Conservation (phyloP, 2,329 filamentous ascomycete genomes). For the Catunica adiposa region DNA sequence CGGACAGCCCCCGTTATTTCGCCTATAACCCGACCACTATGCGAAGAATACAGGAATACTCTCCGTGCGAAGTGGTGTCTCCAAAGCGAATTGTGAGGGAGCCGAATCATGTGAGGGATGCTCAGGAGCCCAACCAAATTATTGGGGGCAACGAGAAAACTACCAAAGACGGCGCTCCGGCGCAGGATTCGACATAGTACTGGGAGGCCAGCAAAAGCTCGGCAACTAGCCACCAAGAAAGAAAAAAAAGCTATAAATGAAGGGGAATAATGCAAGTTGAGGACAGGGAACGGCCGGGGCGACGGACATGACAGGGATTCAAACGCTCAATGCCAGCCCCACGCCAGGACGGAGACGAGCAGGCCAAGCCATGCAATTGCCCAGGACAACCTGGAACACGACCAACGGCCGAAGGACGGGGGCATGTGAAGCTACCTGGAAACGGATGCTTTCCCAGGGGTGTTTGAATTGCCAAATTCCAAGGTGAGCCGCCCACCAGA, state of each 20-base stretch:
- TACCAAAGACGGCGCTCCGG: too few species aligned
- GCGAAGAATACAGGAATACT: too few species aligned
- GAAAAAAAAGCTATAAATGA: not conserved
- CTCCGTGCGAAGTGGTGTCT: too few species aligned
- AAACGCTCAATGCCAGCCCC: not conserved
- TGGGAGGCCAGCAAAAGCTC: not conserved
- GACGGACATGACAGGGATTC: slow-evolving; percentile 2
- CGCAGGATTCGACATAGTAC: too few species aligned
- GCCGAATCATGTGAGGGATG: too few species aligned
- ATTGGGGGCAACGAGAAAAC: too few species aligned
- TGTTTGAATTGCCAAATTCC: not conserved
- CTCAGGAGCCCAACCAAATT: too few species aligned
- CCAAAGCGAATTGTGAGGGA: too few species aligned
- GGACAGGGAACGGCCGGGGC: not conserved
- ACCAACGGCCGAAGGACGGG: slow-evolving; percentile 2
- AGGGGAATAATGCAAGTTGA: not conserved
- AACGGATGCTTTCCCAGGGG: not conserved
- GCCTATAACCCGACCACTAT: not conserved
- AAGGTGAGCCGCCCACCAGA: too few species aligned
- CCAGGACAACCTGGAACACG: slow-evolving; percentile 4
- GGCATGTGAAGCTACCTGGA: not conserved
- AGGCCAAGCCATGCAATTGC: not conserved
- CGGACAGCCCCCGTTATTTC: not conserved
- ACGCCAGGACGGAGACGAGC: not conserved
- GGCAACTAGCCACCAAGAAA: not conserved